Evolutionary conservation across 805 yeast genomes (phyloP).

Genomic region (Metschnikowia lochheadii): DNA sequence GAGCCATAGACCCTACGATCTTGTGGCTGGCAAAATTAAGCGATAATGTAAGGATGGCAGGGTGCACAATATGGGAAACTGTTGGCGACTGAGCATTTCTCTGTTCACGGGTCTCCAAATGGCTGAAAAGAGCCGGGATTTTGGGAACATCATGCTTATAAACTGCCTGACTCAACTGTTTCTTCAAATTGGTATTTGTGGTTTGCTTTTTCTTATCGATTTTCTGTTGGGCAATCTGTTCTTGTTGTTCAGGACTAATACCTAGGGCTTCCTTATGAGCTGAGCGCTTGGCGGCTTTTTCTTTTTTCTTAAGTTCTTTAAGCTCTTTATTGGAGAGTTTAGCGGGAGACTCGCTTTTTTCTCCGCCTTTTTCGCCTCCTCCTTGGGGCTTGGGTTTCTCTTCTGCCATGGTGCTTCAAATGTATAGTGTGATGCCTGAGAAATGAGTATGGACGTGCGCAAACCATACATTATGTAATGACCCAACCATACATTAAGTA

Average conservation of each 20-base stretch:
- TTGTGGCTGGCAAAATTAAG: conserved; percentile 78
- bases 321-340: conserved; percentile 69
- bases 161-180: conserved; percentile 50
- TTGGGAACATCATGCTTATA: conserved; percentile 41
- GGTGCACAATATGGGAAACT: conserved; percentile 74
- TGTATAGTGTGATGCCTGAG: neutral
- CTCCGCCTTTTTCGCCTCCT: neutral
- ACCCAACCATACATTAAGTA: no score
- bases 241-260: conserved; percentile 44
- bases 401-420: conserved; percentile 8
- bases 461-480: neutral
- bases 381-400: neutral
- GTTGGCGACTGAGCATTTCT: conserved; percentile 54
- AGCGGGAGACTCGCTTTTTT: conserved; percentile 5
- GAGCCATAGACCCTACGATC: conserved; percentile 83
- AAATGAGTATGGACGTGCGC: neutral
- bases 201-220: conserved; percentile 39
- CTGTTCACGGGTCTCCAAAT: conserved; percentile 76
- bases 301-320: conserved; percentile 82
- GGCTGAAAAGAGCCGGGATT: conserved; percentile 68
- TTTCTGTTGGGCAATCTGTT: conserved; percentile 39
- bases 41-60: conserved; percentile 73
- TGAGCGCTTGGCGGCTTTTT: conserved; percentile 89
- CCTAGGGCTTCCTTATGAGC: conserved; percentile 75
- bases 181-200: conserved; percentile 48